These are phyloP conservation scores for Lyophyllum atratum DNA, from an alignment of 768 basidiomycete species.

Conservation along the genomic window DNA sequence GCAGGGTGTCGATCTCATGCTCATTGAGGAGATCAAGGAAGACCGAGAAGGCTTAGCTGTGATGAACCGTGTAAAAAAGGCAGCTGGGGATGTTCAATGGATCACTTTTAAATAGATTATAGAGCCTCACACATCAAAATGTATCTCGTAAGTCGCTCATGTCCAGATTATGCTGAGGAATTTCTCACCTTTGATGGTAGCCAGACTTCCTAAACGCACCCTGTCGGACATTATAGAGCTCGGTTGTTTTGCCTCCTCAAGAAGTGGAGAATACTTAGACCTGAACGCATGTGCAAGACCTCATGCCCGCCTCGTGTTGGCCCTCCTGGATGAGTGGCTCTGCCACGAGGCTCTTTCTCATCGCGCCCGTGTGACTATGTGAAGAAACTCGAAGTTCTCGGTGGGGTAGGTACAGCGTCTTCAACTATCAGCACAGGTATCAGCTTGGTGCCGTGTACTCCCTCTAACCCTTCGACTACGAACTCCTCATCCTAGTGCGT, in stretches of 20 bases:
- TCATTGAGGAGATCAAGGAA: conserved; percentile 84
- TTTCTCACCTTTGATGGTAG: not conserved
- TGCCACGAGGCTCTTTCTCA: not conserved
- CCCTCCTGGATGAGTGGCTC: not conserved
- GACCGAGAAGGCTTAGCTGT: conserved; percentile 85
- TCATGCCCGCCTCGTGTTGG: conserved; percentile 5
- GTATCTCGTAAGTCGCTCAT: not conserved
- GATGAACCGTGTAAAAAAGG: conserved; percentile 93
- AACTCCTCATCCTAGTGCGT: not conserved
- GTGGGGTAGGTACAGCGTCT: not conserved
- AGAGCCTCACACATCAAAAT: not conserved
- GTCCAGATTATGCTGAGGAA: not conserved
- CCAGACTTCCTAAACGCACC: not conserved
- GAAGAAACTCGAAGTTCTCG: not conserved
- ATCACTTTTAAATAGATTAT: conserved; percentile 21
- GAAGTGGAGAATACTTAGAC: not conserved
- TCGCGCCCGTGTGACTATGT: not conserved
- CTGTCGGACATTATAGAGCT: not conserved
- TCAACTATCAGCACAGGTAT: not conserved
- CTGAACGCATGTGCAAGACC: not conserved
- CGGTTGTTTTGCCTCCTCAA: not conserved
- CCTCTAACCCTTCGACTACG: not conserved
- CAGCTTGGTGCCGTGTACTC: not conserved
- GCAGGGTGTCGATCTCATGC: conserved; percentile 75
- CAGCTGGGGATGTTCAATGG: conserved; percentile 64